These are phyloP conservation scores for Talaromyces proteolyticus DNA, from an alignment of 495 filamentous ascomycete genomes.

Conservation along the genomic window DNA sequence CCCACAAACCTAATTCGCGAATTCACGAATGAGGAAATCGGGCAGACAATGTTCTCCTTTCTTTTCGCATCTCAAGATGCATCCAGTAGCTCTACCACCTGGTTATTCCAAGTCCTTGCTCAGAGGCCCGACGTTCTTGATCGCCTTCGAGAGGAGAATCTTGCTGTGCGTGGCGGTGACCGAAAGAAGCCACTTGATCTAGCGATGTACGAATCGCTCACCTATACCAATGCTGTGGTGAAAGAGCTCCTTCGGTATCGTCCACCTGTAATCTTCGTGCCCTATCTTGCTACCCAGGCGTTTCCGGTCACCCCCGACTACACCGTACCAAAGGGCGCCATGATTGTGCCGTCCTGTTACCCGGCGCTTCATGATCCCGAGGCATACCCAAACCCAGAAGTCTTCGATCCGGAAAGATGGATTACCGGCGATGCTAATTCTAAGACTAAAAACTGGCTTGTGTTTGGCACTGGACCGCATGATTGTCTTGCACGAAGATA, in stretches of 20 bases:
- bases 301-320: constrained; percentile 84
- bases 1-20: constrained; percentile 70
- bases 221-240: constrained; percentile 82
- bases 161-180: constrained; percentile 67
- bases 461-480: constrained; percentile 88
- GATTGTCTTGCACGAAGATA: constrained; percentile 90
- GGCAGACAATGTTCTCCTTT: constrained; percentile 90
- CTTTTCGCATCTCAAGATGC: constrained; percentile 96
- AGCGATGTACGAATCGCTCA: constrained; percentile 79
- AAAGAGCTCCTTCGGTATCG: constrained; percentile 89
- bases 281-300: constrained; percentile 80
- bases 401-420: constrained; percentile 81
- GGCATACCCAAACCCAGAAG: constrained; percentile 76
- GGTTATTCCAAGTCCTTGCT: constrained; percentile 87
- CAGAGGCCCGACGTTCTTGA: constrained; percentile 83
- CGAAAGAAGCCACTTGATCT: constrained; percentile 58
- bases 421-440: constrained; percentile 84
- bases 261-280: constrained; percentile 94
- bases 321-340: constrained; percentile 80
- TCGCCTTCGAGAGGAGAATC: constrained; percentile 78
- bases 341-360: constrained; percentile 85
- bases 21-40: constrained; percentile 85
- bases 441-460: constrained; percentile 89
- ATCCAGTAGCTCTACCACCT: constrained; percentile 82
- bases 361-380: constrained; percentile 86